Evolutionary conservation across 768 basidiomycete genomes (phyloP), one percentile per base, ranked within the genome.

Genomic region (Hericium coralloides): DNA sequence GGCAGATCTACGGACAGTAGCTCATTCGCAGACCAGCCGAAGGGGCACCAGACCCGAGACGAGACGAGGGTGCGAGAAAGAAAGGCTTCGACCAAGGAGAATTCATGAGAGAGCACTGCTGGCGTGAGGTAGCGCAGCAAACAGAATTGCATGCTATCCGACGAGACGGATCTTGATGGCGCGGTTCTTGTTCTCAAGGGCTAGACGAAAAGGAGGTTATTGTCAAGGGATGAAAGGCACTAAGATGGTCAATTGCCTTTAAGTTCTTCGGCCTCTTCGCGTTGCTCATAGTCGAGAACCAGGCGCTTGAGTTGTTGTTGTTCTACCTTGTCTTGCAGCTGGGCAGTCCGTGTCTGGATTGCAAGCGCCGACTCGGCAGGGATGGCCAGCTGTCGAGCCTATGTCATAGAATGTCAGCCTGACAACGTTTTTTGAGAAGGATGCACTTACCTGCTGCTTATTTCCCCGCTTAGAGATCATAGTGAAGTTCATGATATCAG

Each of bases 301-400:
- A 98, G 79, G n/a, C 86, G 83, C 74, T 99, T 99, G 63, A 99
- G 74, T 59, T 98, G 92, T 69, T 98, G 93, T 64, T 98, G 95
- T 67, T 99, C 97, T 7, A 91, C 92, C 71, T 87, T 91, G 71
- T 95, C 93, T 68, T 94, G 93, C 60, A 91, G 74, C 66, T 98
- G 97, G 45, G 97, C 92, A 2, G 89, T 83, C 31, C 87, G 84
- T 2, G 94, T 95, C 65, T 97, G 92, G 52, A 94, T 78, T 0
- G 95, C 97, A 31, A 99, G 77, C 2, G 92, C 77, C 8, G 95
- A 92, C 62, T 83, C 86, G 8, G 90, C 75, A 10, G 97, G 97
- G 45, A 99, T 84, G 49, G 92, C 86, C 48, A 99, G 78, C 66
- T 91, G 84, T n/a, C 91, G 89, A 20, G 80, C 79, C 93, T 97